Base-by-base conservation (phyloP, 2,329 filamentous ascomycete genomes). In the Penicillium sp. region DNA sequence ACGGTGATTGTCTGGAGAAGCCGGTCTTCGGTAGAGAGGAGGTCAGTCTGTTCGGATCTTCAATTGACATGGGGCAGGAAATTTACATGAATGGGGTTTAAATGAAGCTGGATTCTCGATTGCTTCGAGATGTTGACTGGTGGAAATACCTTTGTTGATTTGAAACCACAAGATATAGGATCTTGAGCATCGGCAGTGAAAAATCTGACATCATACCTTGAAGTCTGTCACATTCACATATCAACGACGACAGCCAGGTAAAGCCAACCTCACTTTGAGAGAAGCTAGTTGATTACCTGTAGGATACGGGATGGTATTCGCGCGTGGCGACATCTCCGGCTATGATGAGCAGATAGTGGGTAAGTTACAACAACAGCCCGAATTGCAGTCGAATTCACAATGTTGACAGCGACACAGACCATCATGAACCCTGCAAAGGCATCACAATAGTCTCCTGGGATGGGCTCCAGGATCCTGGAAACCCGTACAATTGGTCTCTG, bases 401-500 rank as follows among this genome's bases (percentile, higher is more conserved):
- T 27, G 18, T 56, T 56, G 10, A 60, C 49, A 34, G 19, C 39
- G 1, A 13, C 5, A 26, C 27, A 63, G 63, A 65, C 40, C 58
- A 65, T 43, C 48, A 61, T 45, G 53, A 50, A 1, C 54, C 61
- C 2, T 43, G 32, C 11, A 54, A 45, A 16, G 48, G 59, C 34
- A 51, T 65, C 27, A 60, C 53, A 23, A 46, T 66, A 13, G 60
- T 66, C 4, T 51, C 47, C 23, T 74, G 71, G 71, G 59, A 68
- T 50, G 65, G 67, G 1, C 61, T 61, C 1, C 39, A 64, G 10
- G 72, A 76, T 51, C 67, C 69, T 0, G 64, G 62, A 38, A 72
- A 74, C 45, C 74, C 74, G 11, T 72, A 70, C 62, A 73, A 75
- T 59, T 76, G 71, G 72, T 59, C 71, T 4, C 35, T 57, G 3